Evolutionary conservation across 768 basidiomycete species (phyloP), one percentile per base, ranked within the genome.

Genomic region (Agaricus subrufescens): DNA sequence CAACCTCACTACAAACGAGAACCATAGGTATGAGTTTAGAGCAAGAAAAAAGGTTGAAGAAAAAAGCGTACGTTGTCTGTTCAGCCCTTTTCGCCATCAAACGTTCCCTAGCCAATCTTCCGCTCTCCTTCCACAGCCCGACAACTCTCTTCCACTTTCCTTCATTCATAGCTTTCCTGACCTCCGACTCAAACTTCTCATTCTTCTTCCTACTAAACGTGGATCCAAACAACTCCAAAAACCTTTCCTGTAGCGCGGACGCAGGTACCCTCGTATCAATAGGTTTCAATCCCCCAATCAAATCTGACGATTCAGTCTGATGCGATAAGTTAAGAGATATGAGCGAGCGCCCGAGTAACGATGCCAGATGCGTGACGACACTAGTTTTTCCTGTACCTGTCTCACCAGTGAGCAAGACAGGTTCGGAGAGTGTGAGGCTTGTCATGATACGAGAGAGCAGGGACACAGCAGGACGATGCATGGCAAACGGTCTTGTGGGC

Each of bases 321-420:
- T 95, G 92, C 1, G 94, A 97, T 63, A 98, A 69, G 67, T 99
- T 99, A 56, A 99, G 80, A 0, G 94, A 92, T 53, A 93, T 81
- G 34, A 99, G 79, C 0, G 86, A 84, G 10, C 83, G 81, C 6
- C 78, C 80, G 29, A 97, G 79, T n/a, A 90, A 69, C 2, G 85
- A 78, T 10, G 97, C 88, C 30, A 98, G 78, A 63, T 97, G 85
- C 2, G 94, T 90, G 14, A 99, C 83, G 19, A 85, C 81, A 51
- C 94, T 95, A 0, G 97, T 99, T 71, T 99, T 99, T 12, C 97
- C 97, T 1, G 97, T 99, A n/a, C 97, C 97, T 2, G 97, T 99
- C 74, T 99, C 97, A 46, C 97, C 97, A 0, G 94, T 94, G 26
- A 99, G 79, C 7, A 99, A 79, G 4, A 95, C 76, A 4, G 97